Evolutionary conservation across 2,329 filamentous ascomycete species (phyloP).

Genomic region (Phyllosticta ampelicida): DNA sequence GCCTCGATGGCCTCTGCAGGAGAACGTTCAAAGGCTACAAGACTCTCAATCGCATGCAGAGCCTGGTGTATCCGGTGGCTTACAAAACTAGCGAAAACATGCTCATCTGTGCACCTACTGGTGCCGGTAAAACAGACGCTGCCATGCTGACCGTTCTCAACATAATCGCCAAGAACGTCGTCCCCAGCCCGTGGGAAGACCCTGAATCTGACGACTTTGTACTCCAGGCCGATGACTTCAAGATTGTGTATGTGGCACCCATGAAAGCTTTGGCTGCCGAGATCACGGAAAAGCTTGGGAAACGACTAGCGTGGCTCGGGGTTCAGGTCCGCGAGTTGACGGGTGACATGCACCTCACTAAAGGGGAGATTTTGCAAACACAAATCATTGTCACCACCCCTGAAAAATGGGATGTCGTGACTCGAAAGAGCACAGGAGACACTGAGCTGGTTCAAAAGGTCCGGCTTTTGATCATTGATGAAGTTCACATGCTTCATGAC

Average conservation of each 20-base stretch:
- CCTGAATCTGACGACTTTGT: constrained; percentile 65
- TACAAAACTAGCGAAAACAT: constrained; percentile 97
- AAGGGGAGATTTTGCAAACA: constrained; percentile 87
- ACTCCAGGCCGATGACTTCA: constrained; percentile 81
- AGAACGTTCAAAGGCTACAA: constrained; percentile 95
- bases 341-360: constrained; percentile 97
- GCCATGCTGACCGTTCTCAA: constrained; percentile 95
- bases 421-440: constrained; percentile 90
- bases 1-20: constrained; percentile 79
- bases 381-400: constrained; percentile 98
- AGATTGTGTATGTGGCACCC: constrained; percentile 95
- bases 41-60: constrained; percentile 93
- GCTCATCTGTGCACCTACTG: constrained; percentile 95
- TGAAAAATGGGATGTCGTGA: constrained; percentile 99
- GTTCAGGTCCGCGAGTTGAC: constrained; percentile 89
- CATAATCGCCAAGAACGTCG: constrained; percentile 73
- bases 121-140: constrained; percentile 97
- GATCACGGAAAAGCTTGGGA: constrained; percentile 87
- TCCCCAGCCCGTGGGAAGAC: constrained; percentile 68
- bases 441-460: constrained; percentile 98
- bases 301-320: constrained; percentile 84
- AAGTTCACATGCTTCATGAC: constrained; percentile 99
- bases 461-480: constrained; percentile 88
- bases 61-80: constrained; percentile 85
- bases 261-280: constrained; percentile 98